A percentile compares a stretch with the other conserved stretches of the same genome.
These are phyloP conservation scores for Raphanus sativus DNA, from an alignment of 345 rosid genomes.

Conservation along the genomic window DNA sequence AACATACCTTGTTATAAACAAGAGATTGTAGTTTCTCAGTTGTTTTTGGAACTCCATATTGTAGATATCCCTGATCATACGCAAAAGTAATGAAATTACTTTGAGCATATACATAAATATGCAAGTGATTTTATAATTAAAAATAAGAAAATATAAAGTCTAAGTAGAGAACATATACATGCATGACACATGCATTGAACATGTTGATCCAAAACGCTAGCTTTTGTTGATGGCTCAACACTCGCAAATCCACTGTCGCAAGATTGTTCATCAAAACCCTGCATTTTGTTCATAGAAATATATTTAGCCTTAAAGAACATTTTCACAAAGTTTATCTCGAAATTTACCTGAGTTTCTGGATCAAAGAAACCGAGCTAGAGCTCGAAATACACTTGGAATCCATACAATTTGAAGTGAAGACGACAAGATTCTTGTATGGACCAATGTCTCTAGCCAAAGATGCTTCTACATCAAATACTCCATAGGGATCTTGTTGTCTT, in stretches of 20 bases:
- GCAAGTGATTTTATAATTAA: not conserved
- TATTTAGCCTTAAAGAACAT: not conserved
- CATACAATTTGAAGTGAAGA: slow-evolving; percentile 71
- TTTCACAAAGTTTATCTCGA: not conserved
- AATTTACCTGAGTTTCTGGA: slow-evolving; percentile 76
- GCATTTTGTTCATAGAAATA: slow-evolving; percentile 20
- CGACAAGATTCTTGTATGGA: slow-evolving; percentile 84
- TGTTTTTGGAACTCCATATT: slow-evolving; percentile 75
- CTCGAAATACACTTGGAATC: slow-evolving; percentile 84
- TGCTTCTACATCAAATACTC: slow-evolving; percentile 69
- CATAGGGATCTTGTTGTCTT: slow-evolving; percentile 88
- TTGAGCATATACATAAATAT: not conserved
- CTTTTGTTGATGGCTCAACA: slow-evolving; percentile 70
- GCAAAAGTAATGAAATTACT: not conserved
- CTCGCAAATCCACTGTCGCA: slow-evolving; percentile 63
- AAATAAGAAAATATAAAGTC: slow-evolving; percentile 30
- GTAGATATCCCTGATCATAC: slow-evolving; percentile 71
- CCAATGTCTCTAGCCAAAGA: slow-evolving; percentile 87
- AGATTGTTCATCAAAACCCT: slow-evolving; percentile 78
- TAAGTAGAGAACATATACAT: slow-evolving; percentile 52
- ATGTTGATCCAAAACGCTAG: slow-evolving; percentile 98
- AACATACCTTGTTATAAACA: slow-evolving; percentile 47
- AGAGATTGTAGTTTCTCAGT: slow-evolving; percentile 66
- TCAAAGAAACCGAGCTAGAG: slow-evolving; percentile 70
- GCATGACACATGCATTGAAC: slow-evolving; percentile 98